These are phyloP conservation scores for Collybiopsis confluens DNA, from an alignment of 768 basidiomycete genomes.

Conservation along the genomic window DNA sequence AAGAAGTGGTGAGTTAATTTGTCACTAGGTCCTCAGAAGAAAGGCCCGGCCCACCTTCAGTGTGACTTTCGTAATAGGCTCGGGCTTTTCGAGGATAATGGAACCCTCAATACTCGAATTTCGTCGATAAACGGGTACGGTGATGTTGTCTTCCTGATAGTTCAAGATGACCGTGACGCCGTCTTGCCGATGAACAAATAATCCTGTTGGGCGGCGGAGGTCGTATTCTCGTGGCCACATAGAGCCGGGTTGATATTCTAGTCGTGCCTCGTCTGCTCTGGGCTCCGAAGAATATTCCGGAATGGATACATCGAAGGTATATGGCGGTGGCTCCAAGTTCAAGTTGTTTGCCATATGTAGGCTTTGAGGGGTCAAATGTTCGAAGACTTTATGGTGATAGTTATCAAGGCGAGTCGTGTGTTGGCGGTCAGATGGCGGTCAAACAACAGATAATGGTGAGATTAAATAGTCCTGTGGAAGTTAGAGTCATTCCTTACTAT, in stretches of 20 bases:
- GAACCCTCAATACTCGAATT: not conserved
- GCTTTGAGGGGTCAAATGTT: not conserved
- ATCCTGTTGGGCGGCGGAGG: not conserved
- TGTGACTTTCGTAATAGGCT: not conserved
- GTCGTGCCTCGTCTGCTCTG: not conserved
- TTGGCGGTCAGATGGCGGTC: too few species aligned
- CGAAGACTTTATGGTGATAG: too few species aligned
- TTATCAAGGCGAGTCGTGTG: too few species aligned
- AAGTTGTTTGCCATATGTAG: not conserved
- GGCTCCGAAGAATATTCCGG: constrained; percentile 5
- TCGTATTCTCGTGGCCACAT: not conserved
- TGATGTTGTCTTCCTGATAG: not conserved
- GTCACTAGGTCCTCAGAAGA: not conserved
- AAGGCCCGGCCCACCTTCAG: not conserved
- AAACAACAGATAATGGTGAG: too few species aligned
- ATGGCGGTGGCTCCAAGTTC: constrained; percentile 1
- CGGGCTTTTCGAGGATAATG: not conserved
- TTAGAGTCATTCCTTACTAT: too few species aligned
- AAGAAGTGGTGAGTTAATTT: not conserved
- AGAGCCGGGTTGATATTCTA: not conserved
- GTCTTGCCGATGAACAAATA: not conserved
- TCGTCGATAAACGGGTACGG: not conserved
- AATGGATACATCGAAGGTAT: not conserved
- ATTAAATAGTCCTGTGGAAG: too few species aligned
- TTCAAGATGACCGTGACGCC: constrained; percentile 4